Conservation (phyloP, 768 basidiomycete genomes). For the Trichaptum fuscoviolaceum region DNA sequence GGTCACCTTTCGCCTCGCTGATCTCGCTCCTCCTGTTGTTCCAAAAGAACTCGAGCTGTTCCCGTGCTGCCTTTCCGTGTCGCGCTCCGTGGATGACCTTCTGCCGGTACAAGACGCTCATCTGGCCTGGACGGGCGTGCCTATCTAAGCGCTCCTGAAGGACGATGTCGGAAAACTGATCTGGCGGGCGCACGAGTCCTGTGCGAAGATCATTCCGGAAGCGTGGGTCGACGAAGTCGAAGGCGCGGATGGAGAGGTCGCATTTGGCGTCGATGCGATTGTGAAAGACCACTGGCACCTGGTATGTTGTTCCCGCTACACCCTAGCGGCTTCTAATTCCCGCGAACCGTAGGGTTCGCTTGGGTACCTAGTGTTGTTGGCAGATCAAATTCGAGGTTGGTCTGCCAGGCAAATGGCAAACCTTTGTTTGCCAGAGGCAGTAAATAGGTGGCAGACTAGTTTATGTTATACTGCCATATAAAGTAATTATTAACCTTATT, state of each 20-base stretch:
- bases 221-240: conserved; percentile 83
- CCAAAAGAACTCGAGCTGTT: conserved; percentile 48
- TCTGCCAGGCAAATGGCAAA: no score
- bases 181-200: conserved; percentile 79
- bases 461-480: no score
- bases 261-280: conserved; percentile 84
- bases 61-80: conserved; percentile 69
- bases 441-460: no score
- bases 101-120: no score
- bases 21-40: no score
- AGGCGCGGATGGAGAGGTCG: conserved; percentile 31
- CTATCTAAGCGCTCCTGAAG: conserved; percentile 45
- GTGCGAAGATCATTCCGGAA: conserved; percentile 81
- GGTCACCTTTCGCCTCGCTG: conserved; percentile 65
- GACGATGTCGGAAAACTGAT: conserved; percentile 35
- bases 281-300: conserved; percentile 91
- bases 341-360: background rate
- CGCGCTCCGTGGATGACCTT: conserved; percentile 41
- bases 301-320: conserved; percentile 40
- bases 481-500: no score
- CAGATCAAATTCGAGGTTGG: no score
- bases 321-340: background rate
- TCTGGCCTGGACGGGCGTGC: no score
- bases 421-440: no score
- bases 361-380: no score